Evolutionary conservation across 257 asterid species (phyloP).

Genomic region (Petunia secreta): DNA sequence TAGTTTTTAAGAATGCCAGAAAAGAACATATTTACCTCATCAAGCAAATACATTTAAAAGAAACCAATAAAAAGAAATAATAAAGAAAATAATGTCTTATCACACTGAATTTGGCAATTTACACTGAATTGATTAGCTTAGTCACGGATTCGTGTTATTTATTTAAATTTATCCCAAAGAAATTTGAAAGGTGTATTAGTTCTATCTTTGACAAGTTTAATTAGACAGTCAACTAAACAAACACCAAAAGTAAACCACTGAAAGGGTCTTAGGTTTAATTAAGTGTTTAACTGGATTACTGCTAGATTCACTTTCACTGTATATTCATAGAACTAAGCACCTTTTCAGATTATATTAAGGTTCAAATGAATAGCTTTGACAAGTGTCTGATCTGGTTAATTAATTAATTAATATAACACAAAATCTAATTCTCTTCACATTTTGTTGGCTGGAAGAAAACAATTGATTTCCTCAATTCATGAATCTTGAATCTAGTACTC

Average conservation of each 20-base stretch:
- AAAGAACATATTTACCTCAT: background rate
- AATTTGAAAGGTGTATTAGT: background rate
- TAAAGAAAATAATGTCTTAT: background rate
- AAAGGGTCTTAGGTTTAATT: background rate
- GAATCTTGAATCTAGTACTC: background rate
- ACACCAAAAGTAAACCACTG: background rate
- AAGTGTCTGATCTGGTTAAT: constrained; percentile 3
- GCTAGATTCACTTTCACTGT: constrained; percentile 23
- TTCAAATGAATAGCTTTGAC: constrained; percentile 16
- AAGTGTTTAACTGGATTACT: background rate
- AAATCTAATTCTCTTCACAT: constrained; percentile 7
- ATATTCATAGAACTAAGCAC: background rate
- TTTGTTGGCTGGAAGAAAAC: constrained; percentile 34
- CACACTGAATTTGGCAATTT: background rate
- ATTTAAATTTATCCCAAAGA: background rate
- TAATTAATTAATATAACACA: constrained; percentile 9
- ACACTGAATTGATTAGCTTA: constrained; percentile 4
- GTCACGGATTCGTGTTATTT: constrained; percentile 7
- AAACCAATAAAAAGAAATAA: background rate
- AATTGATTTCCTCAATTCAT: constrained; percentile 9
- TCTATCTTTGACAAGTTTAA: constrained; percentile 21
- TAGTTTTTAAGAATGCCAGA: background rate
- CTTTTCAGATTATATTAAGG: background rate
- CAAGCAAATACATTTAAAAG: background rate
- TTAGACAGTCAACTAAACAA: background rate